These are phyloP conservation scores for Dipteronia sinensis DNA, from an alignment of 345 rosid genomes.

Conservation along the genomic window DNA sequence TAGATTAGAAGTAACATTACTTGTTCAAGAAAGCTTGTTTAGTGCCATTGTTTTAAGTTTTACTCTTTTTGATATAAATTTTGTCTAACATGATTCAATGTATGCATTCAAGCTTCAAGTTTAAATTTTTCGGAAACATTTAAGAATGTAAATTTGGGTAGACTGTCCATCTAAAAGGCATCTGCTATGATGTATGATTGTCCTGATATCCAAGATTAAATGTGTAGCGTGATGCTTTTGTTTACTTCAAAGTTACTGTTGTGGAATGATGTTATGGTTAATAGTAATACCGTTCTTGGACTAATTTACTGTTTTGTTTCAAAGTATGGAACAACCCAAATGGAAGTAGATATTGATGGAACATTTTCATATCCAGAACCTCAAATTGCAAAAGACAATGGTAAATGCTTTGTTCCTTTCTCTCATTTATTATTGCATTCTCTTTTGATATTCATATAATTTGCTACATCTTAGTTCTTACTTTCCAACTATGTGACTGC, in stretches of 20 bases:
- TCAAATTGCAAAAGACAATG: constrained; percentile 51
- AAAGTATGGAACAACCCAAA: constrained; percentile 79
- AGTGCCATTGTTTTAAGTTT: neutral
- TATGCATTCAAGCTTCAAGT: neutral
- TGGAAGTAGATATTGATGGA: constrained; percentile 91
- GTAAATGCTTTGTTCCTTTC: constrained; percentile 32
- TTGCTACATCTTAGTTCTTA: neutral
- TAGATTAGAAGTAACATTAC: neutral
- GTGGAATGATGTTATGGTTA: neutral
- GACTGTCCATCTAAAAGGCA: neutral
- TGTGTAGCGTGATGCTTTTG: no score
- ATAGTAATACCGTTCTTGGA: neutral
- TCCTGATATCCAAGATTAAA: no score
- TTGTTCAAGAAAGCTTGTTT: neutral
- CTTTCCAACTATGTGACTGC: neutral
- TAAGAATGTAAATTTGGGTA: neutral
- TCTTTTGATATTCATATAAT: neutral
- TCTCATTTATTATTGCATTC: neutral
- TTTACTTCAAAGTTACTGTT: neutral
- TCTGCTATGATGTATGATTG: neutral
- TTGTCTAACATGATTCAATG: neutral
- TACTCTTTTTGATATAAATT: neutral
- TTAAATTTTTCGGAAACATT: neutral
- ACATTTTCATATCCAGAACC: constrained; percentile 68
- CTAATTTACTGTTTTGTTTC: constrained; percentile 8